Base-by-base conservation (phyloP, 2,329 filamentous ascomycete genomes). In the Apiospora kogelbergensis region DNA sequence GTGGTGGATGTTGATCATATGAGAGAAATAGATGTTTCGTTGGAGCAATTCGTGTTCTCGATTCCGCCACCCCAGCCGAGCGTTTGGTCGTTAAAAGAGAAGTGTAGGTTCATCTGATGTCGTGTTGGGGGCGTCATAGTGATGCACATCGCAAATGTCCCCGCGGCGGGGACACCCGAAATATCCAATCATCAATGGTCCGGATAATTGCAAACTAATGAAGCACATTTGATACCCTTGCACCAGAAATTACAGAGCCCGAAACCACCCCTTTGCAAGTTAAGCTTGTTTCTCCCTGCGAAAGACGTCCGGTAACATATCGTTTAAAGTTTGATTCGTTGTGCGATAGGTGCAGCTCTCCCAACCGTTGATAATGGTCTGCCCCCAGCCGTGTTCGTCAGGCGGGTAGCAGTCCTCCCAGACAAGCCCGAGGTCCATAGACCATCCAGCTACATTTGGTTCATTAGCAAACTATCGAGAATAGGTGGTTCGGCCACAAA, bases 401-500 rank as follows among this genome's bases (percentile, higher is more conserved):
- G 70, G 53, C 20, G 64, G 67, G 33, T 72, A 68, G 57, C 72
- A 73, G 6, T 70, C 44, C 68, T 74, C 67, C 72, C 72, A 74
- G 37, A 71, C 65, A 30, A 73, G 69, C 11, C 70, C 70, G 22
- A 74, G 68, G 40, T 72, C 70, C 72, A 73, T 74, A 10, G 70
- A 69, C 71, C 72, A 72, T 9, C 71, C 72, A 57, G 71, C 71
- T 73, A 20, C 33, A 22, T 7, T 17, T 13, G 13, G 1, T 42
- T 15, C 13, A 11, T 15, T 15, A 42, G 11, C 17, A 7, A 41
- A 15, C 22, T 33, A 7, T 33, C 33, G 45, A 69, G 68, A 40
- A 7, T n/a, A 2, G 17, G 41, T 44, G 13, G 9, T 40, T 9
- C 37, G 7, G 37, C 37, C 6, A 11, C 37, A 10, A 40, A n/a